A percentile compares a stretch with the other conserved stretches of the same genome.
Evolutionary conservation across 306 rosid genomes (phyloP).

Genomic region (Quercus alba): DNA sequence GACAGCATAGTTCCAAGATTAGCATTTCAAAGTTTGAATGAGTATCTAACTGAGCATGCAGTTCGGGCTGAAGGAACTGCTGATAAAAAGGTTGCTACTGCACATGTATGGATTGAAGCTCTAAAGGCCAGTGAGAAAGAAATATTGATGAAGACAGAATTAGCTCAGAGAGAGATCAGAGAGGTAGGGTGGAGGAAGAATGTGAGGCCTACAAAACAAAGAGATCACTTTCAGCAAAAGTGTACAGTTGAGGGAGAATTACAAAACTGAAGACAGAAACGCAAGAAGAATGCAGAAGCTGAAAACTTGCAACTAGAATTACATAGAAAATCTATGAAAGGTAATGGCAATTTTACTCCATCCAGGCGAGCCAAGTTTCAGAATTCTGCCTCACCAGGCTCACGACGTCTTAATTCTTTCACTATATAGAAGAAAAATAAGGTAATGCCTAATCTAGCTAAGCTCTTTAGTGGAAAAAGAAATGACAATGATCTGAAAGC

Average conservation of each 20-base stretch:
- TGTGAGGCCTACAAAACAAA: slow-evolving; percentile 27
- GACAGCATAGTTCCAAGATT: slow-evolving; percentile 52
- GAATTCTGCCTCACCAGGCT: slow-evolving; percentile 57
- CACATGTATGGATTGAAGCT: slow-evolving; percentile 86
- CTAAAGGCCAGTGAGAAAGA: slow-evolving; percentile 90
- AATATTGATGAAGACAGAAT: slow-evolving; percentile 48
- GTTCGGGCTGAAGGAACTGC: slow-evolving; percentile 69
- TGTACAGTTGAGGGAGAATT: slow-evolving; percentile 41
- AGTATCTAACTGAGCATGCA: slow-evolving; percentile 68
- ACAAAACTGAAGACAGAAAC: slow-evolving; percentile 38
- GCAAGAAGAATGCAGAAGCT: slow-evolving; percentile 34
- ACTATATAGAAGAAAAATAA: slow-evolving; percentile 56
- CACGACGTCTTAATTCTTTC: slow-evolving; percentile 45
- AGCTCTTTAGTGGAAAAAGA: slow-evolving; percentile 53
- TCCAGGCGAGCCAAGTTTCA: slow-evolving; percentile 38
- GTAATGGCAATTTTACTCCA: slow-evolving; percentile 41
- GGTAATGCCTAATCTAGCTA: slow-evolving; percentile 62
- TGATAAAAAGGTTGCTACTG: slow-evolving; percentile 78
- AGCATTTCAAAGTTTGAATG: slow-evolving; percentile 80
- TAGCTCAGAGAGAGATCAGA: slow-evolving; percentile 51
- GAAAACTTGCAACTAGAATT: slow-evolving; percentile 29
- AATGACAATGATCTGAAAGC: slow-evolving; percentile 11
- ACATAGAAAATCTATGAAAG: slow-evolving; percentile 47
- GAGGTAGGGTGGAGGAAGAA: slow-evolving; percentile 48
- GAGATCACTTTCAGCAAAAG: slow-evolving; percentile 34